phyloP scores from a whole-genome alignment of 306 rosid species.

The Begonia masoniana region DNA sequence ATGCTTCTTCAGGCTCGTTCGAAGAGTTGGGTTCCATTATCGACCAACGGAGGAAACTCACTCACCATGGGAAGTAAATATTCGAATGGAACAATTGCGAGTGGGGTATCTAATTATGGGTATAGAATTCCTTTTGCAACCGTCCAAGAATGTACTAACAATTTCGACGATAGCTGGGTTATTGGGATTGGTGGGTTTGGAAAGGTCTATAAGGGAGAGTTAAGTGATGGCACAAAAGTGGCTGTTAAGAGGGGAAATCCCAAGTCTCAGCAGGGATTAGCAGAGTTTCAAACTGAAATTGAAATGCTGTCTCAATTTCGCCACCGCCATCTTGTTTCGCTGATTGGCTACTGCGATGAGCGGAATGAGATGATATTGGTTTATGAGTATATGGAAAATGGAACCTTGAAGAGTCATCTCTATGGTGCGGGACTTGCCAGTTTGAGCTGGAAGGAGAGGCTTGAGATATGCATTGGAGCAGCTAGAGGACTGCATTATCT shows the following conservation, averaged over 20 bases:
- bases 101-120: constrained; percentile 43
- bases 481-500: constrained; percentile 95
- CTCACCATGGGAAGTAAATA: constrained; percentile 76
- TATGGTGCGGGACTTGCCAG: constrained; percentile 60
- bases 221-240: constrained; percentile 65
- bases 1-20: constrained; percentile 38
- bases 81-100: constrained; percentile 47
- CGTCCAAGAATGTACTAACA: constrained; percentile 67
- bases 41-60: constrained; percentile 46
- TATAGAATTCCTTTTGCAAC: constrained; percentile 54
- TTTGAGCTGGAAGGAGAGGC: constrained; percentile 78
- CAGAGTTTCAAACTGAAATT: constrained; percentile 77
- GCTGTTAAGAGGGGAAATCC: constrained; percentile 92
- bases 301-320: constrained; percentile 89
- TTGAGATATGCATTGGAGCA: constrained; percentile 79
- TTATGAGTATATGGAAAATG: constrained; percentile 87
- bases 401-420: constrained; percentile 82
- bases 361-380: constrained; percentile 79
- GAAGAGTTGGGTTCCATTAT: constrained; percentile 61
- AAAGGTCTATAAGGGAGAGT: constrained; percentile 67
- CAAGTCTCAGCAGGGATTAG: constrained; percentile 67
- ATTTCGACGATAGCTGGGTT: constrained; percentile 70
- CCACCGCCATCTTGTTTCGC: constrained; percentile 81
- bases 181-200: constrained; percentile 83
- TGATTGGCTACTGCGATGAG: constrained; percentile 87